phyloP scores from a whole-genome alignment of 129 eudicot species.

The Deinandra increscens region DNA sequence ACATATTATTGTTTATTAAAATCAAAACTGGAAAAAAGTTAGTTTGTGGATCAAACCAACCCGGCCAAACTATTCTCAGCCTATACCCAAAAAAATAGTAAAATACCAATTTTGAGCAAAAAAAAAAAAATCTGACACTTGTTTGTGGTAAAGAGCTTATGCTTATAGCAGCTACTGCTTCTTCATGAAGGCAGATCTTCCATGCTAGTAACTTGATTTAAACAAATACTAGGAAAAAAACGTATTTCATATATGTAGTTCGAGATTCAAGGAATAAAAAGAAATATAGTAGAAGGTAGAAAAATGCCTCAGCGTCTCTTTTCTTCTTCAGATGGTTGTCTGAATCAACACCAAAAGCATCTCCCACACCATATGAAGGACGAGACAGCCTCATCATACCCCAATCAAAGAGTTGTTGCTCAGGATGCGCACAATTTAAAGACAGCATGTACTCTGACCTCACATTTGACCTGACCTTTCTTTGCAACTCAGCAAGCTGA shows the following conservation, averaged over 20 bases:
- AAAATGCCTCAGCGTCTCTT: constrained; percentile 77
- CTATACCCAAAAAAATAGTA: not conserved
- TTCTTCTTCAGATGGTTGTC: constrained; percentile 84
- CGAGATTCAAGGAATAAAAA: not conserved
- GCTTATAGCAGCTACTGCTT: not conserved
- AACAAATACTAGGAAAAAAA: not conserved
- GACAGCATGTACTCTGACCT: constrained; percentile 88
- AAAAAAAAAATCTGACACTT: no score
- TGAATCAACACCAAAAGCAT: constrained; percentile 74
- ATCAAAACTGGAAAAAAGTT: not conserved
- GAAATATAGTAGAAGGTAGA: constrained; percentile 6
- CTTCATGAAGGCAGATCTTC: not conserved
- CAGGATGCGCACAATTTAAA: constrained; percentile 68
- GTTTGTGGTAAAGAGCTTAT: not conserved
- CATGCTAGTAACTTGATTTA: not conserved
- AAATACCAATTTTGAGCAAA: not conserved
- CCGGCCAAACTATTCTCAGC: not conserved
- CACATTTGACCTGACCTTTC: constrained; percentile 82
- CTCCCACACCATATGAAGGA: constrained; percentile 80
- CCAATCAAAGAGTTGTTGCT: constrained; percentile 92
- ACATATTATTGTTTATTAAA: not conserved
- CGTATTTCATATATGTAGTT: not conserved
- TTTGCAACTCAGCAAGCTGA: constrained; percentile 93
- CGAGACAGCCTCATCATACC: constrained; percentile 81
- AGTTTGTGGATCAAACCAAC: not conserved